Evolutionary conservation across 495 filamentous ascomycete genomes (phyloP), one percentile per base, ranked within the genome.

Genomic region (Aspergillus nanangensis): DNA sequence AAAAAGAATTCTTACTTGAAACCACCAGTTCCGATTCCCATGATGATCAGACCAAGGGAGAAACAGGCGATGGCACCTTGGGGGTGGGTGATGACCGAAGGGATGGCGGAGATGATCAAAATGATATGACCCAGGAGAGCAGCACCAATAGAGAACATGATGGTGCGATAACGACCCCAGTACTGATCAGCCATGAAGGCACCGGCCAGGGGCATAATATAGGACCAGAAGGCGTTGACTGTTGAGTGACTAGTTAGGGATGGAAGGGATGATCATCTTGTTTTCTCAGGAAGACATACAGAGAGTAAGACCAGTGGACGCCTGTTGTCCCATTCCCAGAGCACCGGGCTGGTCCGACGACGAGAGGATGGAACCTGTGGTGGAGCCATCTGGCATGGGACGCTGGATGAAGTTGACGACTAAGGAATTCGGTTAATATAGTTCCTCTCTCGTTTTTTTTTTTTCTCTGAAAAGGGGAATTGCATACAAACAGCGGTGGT

Each of bases 221-320:
- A 90, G 15, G 77, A 74, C 86, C 84, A 89, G 67, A 90, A 89
- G 17, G 71, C 61, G 58, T 87, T 88, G 72, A 89, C 86, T 49
- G 74, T 31, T n/a, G n/a, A n/a, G n/a, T n/a, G n/a, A n/a, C n/a
- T n/a, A n/a, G n/a, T n/a, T n/a, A n/a, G n/a, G n/a, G n/a, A n/a
- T n/a, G n/a, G n/a, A n/a, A n/a, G n/a, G n/a, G n/a, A n/a, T n/a
- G n/a, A n/a, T n/a, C n/a, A n/a, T n/a, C n/a, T n/a, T n/a, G 11
- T 29, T 7, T 5, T 29, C 7, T 29, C 0, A 4, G 10, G 11
- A 17, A 32, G 7, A 61, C 66, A 56, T 47, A 70, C 66, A 70
- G 52, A 69, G 53, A 18, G 79, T 82, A 41, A 90, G 50, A 35
- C 75, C 78, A 15, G 80, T 82, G 0, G 84, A 81, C 19, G 78